Conservation (phyloP, 805 yeast species). For the Suhomyces prunicola region DNA sequence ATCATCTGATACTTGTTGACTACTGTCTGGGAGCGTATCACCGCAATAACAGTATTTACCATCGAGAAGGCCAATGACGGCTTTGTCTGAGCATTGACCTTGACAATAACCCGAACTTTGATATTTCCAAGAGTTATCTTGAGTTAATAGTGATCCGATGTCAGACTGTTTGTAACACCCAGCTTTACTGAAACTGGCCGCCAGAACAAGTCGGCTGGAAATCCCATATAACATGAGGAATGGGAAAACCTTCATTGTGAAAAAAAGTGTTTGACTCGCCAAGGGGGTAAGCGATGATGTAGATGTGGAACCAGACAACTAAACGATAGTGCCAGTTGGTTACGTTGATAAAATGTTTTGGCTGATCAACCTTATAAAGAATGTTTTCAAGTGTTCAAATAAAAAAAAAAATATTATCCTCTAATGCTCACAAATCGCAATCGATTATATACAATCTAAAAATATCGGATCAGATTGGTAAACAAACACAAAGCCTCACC, state of each 20-base stretch:
- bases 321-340: not conserved
- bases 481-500: conserved; percentile 3
- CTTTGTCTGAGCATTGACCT: conserved; percentile 45
- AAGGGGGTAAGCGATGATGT: not conserved
- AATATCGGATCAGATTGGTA: conserved; percentile 1
- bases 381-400: not conserved
- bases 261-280: not conserved
- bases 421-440: not conserved
- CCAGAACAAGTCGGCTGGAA: not conserved
- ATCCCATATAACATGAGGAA: conserved; percentile 6
- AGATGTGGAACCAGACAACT: not conserved
- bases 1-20: conserved; percentile 7
- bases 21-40: conserved; percentile 32
- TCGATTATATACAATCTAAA: conserved; percentile 4
- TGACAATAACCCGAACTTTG: conserved; percentile 63
- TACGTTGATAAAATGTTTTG: not conserved
- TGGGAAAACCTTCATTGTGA: conserved; percentile 1
- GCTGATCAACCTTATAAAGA: not conserved
- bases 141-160: conserved; percentile 2
- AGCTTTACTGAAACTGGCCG: conserved; percentile 5
- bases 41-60: conserved; percentile 73
- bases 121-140: conserved; percentile 45
- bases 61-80: conserved; percentile 36
- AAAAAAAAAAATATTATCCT: not conserved
- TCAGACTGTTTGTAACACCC: conserved; percentile 23